phyloP scores from a whole-genome alignment of 305 asterid genomes.

The Solanum chacoense region DNA sequence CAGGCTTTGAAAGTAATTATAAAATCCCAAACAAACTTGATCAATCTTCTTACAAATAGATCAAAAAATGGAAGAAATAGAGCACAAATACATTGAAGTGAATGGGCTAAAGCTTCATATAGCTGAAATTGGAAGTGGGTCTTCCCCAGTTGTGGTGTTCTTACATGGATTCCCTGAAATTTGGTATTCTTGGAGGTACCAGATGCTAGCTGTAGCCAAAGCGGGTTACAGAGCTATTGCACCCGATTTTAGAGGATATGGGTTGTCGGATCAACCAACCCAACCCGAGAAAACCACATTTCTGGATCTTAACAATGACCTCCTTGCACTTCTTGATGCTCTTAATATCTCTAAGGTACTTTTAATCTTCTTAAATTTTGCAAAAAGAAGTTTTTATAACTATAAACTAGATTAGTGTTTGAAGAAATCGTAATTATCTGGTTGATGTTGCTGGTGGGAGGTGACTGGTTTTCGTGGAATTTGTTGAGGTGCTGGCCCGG shows the following conservation, averaged over 20 bases:
- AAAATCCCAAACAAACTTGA: background rate
- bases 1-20: background rate
- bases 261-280: conserved; percentile 32
- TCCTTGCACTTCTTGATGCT: conserved; percentile 25
- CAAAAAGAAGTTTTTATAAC: background rate
- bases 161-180: conserved; percentile 53
- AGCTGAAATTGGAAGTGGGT: conserved; percentile 40
- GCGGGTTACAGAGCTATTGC: conserved; percentile 3
- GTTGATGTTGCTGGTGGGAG: too few relatives aligned
- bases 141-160: conserved; percentile 10
- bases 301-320: conserved; percentile 28
- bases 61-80: background rate
- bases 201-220: conserved; percentile 25
- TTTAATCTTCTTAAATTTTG: background rate
- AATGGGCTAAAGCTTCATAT: conserved; percentile 37
- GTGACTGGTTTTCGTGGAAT: too few relatives aligned
- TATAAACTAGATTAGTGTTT: background rate
- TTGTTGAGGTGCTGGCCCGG: too few relatives aligned
- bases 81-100: background rate
- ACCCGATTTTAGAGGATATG: conserved; percentile 40
- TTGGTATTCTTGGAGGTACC: conserved; percentile 56
- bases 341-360: conserved; percentile 26
- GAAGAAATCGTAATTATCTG: background rate
- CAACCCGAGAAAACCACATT: conserved; percentile 27
- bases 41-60: background rate